These are phyloP conservation scores for Trichoderma koningii DNA, from an alignment of 2,329 filamentous ascomycete genomes.

Conservation along the genomic window DNA sequence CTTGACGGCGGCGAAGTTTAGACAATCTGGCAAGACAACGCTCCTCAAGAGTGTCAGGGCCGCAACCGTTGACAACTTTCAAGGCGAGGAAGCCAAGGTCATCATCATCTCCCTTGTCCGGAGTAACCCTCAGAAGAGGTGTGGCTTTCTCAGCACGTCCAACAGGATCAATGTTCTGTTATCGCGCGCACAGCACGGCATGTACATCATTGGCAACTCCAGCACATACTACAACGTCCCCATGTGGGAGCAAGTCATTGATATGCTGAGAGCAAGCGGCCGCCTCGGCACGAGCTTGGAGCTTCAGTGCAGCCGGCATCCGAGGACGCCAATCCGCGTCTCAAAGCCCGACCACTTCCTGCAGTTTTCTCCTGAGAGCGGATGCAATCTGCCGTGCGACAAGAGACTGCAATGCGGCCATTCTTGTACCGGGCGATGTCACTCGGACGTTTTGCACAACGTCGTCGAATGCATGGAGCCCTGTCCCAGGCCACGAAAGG, in stretches of 20 bases:
- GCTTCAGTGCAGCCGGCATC: slow-evolving; percentile 64
- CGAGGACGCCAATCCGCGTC: slow-evolving; percentile 51
- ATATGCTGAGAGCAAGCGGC: slow-evolving; percentile 49
- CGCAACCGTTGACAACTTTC: slow-evolving; percentile 74
- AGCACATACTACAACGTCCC: slow-evolving; percentile 56
- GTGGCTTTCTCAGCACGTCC: slow-evolving; percentile 66
- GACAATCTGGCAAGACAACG: background rate
- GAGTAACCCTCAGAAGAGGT: slow-evolving; percentile 60
- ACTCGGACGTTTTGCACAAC: slow-evolving; percentile 50
- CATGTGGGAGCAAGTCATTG: slow-evolving; percentile 66
- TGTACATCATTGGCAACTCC: slow-evolving; percentile 71
- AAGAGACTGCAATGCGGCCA: slow-evolving; percentile 53
- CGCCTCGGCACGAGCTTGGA: slow-evolving; percentile 55
- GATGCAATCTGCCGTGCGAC: slow-evolving; percentile 57
- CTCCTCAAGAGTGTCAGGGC: slow-evolving; percentile 54
- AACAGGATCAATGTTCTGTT: slow-evolving; percentile 72
- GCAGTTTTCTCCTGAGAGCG: slow-evolving; percentile 61
- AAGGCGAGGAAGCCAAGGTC: slow-evolving; percentile 74
- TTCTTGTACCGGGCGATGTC: slow-evolving; percentile 49
- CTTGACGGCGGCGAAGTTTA: background rate
- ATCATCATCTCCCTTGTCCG: slow-evolving; percentile 71
- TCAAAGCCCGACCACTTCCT: slow-evolving; percentile 60
- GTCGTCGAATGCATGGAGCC: slow-evolving; percentile 49
- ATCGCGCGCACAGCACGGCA: slow-evolving; percentile 66
- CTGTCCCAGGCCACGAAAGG: slow-evolving; percentile 46